phyloP scores from a whole-genome alignment of 768 basidiomycete genomes.

The Coprinopsis strossmayeri region DNA sequence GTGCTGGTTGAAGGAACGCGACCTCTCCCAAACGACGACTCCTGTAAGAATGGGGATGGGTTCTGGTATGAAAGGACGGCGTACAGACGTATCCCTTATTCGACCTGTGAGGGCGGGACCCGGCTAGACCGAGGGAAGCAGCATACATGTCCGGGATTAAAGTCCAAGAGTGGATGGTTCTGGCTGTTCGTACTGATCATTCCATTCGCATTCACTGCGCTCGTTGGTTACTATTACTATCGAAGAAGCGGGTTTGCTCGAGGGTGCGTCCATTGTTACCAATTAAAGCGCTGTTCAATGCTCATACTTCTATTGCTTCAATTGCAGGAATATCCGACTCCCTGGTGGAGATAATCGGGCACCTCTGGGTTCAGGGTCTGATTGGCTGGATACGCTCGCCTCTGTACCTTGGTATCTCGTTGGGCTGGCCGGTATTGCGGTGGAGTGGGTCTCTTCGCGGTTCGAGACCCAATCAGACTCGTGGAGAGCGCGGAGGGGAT shows the following conservation, averaged over 20 bases:
- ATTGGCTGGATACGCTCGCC: constrained; percentile 64
- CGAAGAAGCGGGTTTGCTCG: constrained; percentile 61
- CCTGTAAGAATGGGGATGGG: constrained; percentile 53
- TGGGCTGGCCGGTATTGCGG: constrained; percentile 69
- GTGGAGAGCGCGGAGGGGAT: constrained; percentile 54
- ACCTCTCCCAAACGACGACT: constrained; percentile 53
- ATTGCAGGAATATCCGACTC: constrained; percentile 67
- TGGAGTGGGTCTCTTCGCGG: constrained; percentile 52
- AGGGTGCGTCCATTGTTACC: constrained; percentile 73
- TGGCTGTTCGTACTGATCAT: constrained; percentile 76
- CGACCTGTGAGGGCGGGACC: constrained; percentile 74
- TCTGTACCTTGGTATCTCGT: constrained; percentile 89
- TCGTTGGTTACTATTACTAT: constrained; percentile 81
- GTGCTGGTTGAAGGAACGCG: constrained; percentile 66
- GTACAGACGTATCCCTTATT: constrained; percentile 88
- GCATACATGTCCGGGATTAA: constrained; percentile 81
- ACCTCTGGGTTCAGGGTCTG: constrained; percentile 27
- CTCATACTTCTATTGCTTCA: constrained; percentile 10
- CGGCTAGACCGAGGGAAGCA: constrained; percentile 68
- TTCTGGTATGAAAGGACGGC: constrained; percentile 94
- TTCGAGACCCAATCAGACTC: constrained; percentile 30
- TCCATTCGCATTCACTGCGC: constrained; percentile 70
- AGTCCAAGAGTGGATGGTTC: constrained; percentile 68
- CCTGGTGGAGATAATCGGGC: constrained; percentile 45
- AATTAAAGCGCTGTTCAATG: neutral